Percentiles rank a stretch among this genome's conserved stretches.
phyloP scores from a whole-genome alignment of 2,329 filamentous ascomycete genomes.

The Trichoderma sp. region DNA sequence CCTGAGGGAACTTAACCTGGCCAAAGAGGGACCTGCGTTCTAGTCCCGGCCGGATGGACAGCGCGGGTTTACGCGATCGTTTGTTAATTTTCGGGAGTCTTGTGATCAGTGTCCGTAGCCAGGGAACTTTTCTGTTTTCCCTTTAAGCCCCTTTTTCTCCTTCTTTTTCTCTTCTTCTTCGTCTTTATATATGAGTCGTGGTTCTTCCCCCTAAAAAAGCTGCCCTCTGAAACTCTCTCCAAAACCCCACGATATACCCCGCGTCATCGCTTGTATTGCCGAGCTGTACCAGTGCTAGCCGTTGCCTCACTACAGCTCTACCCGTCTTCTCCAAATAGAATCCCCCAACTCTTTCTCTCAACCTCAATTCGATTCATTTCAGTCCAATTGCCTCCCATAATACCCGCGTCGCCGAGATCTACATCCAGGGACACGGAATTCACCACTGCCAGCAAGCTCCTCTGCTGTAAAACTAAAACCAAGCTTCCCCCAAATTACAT shows the following conservation, averaged over 20 bases:
- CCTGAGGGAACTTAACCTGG: neutral
- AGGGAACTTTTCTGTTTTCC: slow-evolving; percentile 11
- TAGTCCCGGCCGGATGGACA: slow-evolving; percentile 14
- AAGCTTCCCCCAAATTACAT: slow-evolving; percentile 17
- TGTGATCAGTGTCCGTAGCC: slow-evolving; percentile 20
- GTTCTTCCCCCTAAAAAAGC: neutral
- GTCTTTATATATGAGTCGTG: neutral
- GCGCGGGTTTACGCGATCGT: slow-evolving; percentile 9
- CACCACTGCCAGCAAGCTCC: neutral
- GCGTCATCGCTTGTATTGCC: slow-evolving; percentile 2
- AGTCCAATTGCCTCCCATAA: neutral
- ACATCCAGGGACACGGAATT: neutral
- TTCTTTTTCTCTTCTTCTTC: slow-evolving; percentile 12
- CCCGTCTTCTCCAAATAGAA: neutral
- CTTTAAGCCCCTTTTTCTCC: slow-evolving; percentile 8
- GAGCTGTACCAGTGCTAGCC: neutral
- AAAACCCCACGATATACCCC: slow-evolving; percentile 21
- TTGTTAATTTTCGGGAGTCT: slow-evolving; percentile 3
- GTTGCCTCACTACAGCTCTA: neutral
- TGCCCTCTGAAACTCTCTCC: slow-evolving; percentile 19
- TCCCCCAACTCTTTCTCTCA: neutral
- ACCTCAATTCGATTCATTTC: neutral
- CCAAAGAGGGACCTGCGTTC: neutral
- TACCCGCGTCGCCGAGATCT: neutral
- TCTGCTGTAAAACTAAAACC: neutral